These are phyloP conservation scores for Hypoxylon trugodes DNA, from an alignment of 495 filamentous ascomycete species.

Conservation along the genomic window DNA sequence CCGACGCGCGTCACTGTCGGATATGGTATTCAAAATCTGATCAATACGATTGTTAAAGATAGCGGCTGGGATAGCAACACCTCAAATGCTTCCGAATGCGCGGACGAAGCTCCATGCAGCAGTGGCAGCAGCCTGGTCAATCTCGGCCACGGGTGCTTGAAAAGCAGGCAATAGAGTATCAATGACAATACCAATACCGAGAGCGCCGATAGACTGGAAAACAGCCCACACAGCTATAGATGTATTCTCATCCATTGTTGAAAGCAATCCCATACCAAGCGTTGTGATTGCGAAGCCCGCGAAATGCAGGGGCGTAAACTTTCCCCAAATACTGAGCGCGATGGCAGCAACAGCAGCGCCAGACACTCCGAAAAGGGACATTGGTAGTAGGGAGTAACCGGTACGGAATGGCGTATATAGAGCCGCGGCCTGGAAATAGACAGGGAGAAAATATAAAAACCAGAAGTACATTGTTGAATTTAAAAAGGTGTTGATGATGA, in stretches of 20 bases:
- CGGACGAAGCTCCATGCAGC: conserved; percentile 56
- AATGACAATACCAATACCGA: conserved; percentile 48
- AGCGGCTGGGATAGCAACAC: conserved; percentile 55
- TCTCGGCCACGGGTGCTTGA: conserved; percentile 46
- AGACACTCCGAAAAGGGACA: conserved; percentile 43
- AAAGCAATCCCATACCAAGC: conserved; percentile 53
- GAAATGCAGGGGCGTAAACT: conserved; percentile 54
- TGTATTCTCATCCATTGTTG: conserved; percentile 42
- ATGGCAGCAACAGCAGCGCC: conserved; percentile 42
- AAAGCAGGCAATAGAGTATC: conserved; percentile 47
- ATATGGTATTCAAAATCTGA: conserved; percentile 9
- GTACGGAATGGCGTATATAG: conserved; percentile 34
- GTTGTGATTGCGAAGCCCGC: conserved; percentile 48
- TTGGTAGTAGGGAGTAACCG: conserved; percentile 50
- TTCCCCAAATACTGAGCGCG: conserved; percentile 48
- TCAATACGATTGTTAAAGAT: conserved; percentile 57
- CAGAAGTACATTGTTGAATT: conserved; percentile 36
- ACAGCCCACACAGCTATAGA: conserved; percentile 39
- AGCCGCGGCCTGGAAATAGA: conserved; percentile 57
- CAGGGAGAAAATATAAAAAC: conserved; percentile 54
- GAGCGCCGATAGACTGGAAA: conserved; percentile 29
- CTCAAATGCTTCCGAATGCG: conserved; percentile 59
- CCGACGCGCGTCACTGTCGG: conserved; percentile 17
- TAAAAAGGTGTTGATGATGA: conserved; percentile 29
- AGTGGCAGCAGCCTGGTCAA: conserved; percentile 50